phyloP scores from a whole-genome alignment of 2,329 filamentous ascomycete species.

The Claviceps sp. region DNA sequence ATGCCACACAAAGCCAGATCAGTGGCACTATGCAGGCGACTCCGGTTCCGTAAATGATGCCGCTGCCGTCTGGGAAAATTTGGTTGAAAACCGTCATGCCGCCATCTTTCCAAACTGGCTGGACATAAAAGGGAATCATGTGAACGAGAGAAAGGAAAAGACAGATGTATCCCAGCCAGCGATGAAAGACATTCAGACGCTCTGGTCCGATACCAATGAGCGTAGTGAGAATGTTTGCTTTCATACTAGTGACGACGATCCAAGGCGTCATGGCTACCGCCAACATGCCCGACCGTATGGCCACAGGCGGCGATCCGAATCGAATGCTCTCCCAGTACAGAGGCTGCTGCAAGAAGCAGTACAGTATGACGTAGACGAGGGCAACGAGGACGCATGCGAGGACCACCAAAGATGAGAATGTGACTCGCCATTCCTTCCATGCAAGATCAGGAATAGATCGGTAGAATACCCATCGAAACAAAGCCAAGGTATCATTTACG shows the following conservation, averaged over 20 bases:
- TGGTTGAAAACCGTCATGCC: constrained; percentile 57
- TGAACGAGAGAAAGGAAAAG: constrained; percentile 74
- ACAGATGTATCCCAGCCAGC: constrained; percentile 82
- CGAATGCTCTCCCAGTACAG: constrained; percentile 80
- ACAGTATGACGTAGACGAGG: constrained; percentile 60
- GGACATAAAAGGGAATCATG: constrained; percentile 78
- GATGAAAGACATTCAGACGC: constrained; percentile 80
- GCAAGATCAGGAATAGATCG: constrained; percentile 65
- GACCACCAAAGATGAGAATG: constrained; percentile 69
- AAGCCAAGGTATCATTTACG: constrained; percentile 67
- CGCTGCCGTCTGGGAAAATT: constrained; percentile 51
- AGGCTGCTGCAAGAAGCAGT: constrained; percentile 77
- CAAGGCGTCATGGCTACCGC: constrained; percentile 83
- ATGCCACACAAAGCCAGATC: constrained; percentile 71
- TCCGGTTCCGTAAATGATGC: constrained; percentile 74
- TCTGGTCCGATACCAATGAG: constrained; percentile 88
- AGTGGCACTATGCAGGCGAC: constrained; percentile 71
- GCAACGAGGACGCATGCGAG: constrained; percentile 54
- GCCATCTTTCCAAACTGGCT: constrained; percentile 71
- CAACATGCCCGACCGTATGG: constrained; percentile 81
- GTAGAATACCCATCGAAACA: constrained; percentile 82
- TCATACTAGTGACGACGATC: constrained; percentile 83
- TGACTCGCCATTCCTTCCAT: constrained; percentile 53
- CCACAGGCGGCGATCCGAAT: constrained; percentile 77
- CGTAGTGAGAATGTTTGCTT: constrained; percentile 72